Conservation (phyloP, 805 yeast genomes). For the Candida awuae region DNA sequence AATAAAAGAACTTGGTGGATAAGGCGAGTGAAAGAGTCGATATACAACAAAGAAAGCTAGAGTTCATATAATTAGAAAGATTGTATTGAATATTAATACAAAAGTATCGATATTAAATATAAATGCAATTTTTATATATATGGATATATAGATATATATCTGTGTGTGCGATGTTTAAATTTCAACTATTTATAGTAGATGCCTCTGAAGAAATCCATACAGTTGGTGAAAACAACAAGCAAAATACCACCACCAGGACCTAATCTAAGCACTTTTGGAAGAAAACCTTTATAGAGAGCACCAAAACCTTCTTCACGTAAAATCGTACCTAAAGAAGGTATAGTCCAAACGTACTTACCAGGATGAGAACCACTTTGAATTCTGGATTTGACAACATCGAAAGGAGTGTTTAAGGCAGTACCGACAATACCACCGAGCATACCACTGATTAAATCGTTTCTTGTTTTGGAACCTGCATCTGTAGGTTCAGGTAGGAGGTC, state of each 20-base stretch:
- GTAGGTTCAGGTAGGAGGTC: constrained; percentile 69
- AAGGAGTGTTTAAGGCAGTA: constrained; percentile 91
- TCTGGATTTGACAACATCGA: constrained; percentile 95
- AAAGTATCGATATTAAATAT: too few relatives aligned
- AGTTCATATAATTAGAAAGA: too few relatives aligned
- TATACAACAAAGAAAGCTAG: too few relatives aligned
- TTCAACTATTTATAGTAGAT: constrained; percentile 29
- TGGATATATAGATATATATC: background rate
- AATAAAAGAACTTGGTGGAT: too few relatives aligned
- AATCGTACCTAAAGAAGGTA: constrained; percentile 68
- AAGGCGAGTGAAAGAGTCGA: too few relatives aligned
- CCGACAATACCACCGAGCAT: constrained; percentile 96
- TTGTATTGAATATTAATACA: too few relatives aligned
- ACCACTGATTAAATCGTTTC: constrained; percentile 87
- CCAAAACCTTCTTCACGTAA: constrained; percentile 85
- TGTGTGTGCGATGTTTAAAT: background rate
- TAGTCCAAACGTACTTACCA: constrained; percentile 87
- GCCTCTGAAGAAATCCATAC: constrained; percentile 90
- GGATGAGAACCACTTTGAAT: constrained; percentile 74
- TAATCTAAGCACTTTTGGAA: constrained; percentile 92
- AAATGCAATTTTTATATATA: too few relatives aligned
- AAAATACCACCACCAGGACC: constrained; percentile 99
- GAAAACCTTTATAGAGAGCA: constrained; percentile 91
- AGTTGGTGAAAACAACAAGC: constrained; percentile 89
- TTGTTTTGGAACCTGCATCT: constrained; percentile 62